Evolutionary conservation across 2,329 filamentous ascomycete genomes (phyloP).

Genomic region (Ciborinia camelliae): DNA sequence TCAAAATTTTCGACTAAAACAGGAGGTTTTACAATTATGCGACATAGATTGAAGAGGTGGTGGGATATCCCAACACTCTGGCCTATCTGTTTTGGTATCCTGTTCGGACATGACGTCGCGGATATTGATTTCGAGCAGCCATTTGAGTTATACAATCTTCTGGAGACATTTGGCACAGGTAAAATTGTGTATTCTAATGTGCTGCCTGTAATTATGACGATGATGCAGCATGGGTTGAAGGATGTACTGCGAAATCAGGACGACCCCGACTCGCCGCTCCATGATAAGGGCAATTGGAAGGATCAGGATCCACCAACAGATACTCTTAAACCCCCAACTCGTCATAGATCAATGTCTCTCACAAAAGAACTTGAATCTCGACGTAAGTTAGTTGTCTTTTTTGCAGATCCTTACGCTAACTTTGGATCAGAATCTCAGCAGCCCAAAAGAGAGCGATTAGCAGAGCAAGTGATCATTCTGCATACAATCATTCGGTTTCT

Average conservation of each 20-base stretch:
- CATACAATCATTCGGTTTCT: conserved; percentile 77
- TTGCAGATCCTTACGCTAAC: conserved; percentile 14
- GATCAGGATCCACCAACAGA: conserved; percentile 26
- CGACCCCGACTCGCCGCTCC: conserved; percentile 53
- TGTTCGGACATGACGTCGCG: conserved; percentile 81
- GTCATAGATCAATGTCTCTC: conserved; percentile 61
- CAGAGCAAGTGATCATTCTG: conserved; percentile 62
- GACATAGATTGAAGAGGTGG: conserved; percentile 75
- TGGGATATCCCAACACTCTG: conserved; percentile 85
- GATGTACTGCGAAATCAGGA: conserved; percentile 61
- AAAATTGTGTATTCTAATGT: conserved; percentile 74
- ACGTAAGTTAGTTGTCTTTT: conserved; percentile 41
- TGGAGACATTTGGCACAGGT: conserved; percentile 68
- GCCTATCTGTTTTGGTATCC: conserved; percentile 81
- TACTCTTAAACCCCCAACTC: conserved; percentile 21
- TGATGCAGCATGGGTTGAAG: conserved; percentile 83
- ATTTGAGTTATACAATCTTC: conserved; percentile 70
- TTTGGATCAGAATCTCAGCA: conserved; percentile 39
- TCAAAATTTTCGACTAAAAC: conserved; percentile 87
- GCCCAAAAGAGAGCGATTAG: conserved; percentile 48
- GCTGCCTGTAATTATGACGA: conserved; percentile 73
- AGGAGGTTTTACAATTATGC: conserved; percentile 84
- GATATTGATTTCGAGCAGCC: conserved; percentile 68
- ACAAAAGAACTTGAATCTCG: conserved; percentile 55
- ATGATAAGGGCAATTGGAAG: conserved; percentile 29